phyloP scores from a whole-genome alignment of 2,329 filamentous ascomycete genomes.

The Nemania diffusa region DNA sequence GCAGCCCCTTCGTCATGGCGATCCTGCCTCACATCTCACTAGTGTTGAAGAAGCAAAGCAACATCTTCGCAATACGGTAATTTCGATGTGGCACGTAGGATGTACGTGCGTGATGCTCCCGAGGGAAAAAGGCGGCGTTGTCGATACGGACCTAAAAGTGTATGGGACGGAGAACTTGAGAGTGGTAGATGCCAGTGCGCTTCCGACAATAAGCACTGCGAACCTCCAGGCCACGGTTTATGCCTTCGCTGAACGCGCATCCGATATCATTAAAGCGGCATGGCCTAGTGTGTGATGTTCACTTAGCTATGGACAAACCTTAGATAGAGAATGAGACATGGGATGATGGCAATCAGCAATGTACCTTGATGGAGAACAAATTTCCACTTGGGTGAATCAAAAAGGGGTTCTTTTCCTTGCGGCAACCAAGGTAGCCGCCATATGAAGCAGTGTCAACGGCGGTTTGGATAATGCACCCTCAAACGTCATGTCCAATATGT shows the following conservation, averaged over 20 bases:
- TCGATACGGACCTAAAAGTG: slow-evolving; percentile 49
- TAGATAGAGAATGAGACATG: too few species aligned
- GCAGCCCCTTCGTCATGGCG: slow-evolving; percentile 15
- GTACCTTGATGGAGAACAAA: too few species aligned
- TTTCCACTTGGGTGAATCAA: too few species aligned
- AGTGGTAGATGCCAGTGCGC: slow-evolving; percentile 48
- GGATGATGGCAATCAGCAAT: too few species aligned
- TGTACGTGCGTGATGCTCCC: slow-evolving; percentile 51
- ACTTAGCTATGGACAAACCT: not conserved
- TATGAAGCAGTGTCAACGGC: too few species aligned
- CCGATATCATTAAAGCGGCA: slow-evolving; percentile 5
- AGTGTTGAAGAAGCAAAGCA: slow-evolving; percentile 35
- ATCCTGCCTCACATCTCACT: slow-evolving; percentile 12
- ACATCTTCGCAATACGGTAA: slow-evolving; percentile 28
- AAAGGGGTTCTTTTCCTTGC: too few species aligned
- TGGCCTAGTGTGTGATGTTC: not conserved
- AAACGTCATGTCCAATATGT: too few species aligned
- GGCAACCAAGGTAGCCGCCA: too few species aligned
- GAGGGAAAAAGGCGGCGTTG: slow-evolving; percentile 49
- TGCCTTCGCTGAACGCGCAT: slow-evolving; percentile 8
- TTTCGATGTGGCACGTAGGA: slow-evolving; percentile 41
- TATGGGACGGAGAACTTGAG: slow-evolving; percentile 50
- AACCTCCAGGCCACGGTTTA: slow-evolving; percentile 13
- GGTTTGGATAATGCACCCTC: too few species aligned
- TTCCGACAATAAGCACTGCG: slow-evolving; percentile 10